These are phyloP conservation scores for Russula lepida DNA, from an alignment of 768 basidiomycete species.

Conservation along the genomic window DNA sequence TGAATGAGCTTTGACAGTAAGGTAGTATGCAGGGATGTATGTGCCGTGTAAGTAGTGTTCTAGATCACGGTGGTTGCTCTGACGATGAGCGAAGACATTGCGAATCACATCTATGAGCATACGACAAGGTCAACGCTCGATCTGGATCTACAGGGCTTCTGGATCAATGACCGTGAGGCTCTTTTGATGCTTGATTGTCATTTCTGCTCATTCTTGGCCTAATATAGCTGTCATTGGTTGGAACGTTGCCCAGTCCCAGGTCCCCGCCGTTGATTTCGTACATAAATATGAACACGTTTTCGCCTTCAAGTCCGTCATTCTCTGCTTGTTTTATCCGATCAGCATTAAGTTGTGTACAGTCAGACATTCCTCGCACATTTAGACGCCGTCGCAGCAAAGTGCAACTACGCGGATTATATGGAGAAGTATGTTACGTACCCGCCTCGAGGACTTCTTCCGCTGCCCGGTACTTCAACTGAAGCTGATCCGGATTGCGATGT, in stretches of 20 bases:
- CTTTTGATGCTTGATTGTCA: not conserved
- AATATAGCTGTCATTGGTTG: constrained; percentile 48
- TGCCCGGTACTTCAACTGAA: constrained; percentile 49
- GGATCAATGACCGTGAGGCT: constrained; percentile 61
- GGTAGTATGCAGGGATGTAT: constrained; percentile 71
- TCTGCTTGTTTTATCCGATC: not conserved
- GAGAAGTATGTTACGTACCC: constrained; percentile 59
- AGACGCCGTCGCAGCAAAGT: constrained; percentile 42
- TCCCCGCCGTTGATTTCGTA: constrained; percentile 68
- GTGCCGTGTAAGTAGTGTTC: constrained; percentile 43
- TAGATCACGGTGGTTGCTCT: not conserved
- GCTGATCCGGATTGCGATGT: constrained; percentile 50
- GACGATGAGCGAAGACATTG: constrained; percentile 43
- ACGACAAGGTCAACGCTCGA: constrained; percentile 36
- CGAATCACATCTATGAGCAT: constrained; percentile 62
- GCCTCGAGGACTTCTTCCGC: constrained; percentile 55
- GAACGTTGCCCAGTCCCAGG: constrained; percentile 56
- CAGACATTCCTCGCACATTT: constrained; percentile 54
- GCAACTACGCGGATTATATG: constrained; percentile 57
- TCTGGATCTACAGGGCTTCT: constrained; percentile 58
- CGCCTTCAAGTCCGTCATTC: constrained; percentile 51
- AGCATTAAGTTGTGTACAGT: constrained; percentile 28
- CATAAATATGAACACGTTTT: constrained; percentile 65
- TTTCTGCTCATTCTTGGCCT: not conserved
- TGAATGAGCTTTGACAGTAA: not conserved